Evolutionary conservation across 305 asterid genomes (phyloP), one percentile per base, ranked within the genome.

Genomic region (Fraxinus dipetala): DNA sequence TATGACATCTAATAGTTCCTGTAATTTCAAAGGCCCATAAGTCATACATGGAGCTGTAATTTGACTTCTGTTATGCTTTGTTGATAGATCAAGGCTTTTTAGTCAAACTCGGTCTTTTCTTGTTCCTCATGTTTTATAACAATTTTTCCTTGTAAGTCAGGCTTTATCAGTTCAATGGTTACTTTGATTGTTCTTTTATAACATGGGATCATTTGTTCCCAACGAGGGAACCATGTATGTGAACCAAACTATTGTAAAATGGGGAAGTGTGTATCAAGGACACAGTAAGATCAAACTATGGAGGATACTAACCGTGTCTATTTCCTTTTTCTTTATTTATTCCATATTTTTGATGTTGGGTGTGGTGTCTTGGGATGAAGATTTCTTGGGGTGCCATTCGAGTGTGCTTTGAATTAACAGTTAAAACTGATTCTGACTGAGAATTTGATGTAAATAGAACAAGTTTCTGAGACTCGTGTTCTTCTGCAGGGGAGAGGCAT

Each of bases 401-500:
- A 26, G 73, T 65, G 67, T 20, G 36, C 73, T 65, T 65, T 65
- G 35, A 65, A 11, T 65, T 11, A 26, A 65, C 36, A 3, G 73
- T 24, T 10, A 11, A 11, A 26, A 65, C 35, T 65, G 35, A 65
- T 65, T 65, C 35, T 65, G 34, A 11, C 36, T 61, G 18, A 6
- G n/a, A n/a, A 35, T 45, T 36, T 16, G 30, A 73, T 79, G 28
- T 43, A 79, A 30, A 14, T 8, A 38, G 72, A 77, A 22, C 30
- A 34, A 34, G 18, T 77, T 82, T 72, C n/a, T 79, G 77, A 67
- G 28, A 22, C 48, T 54, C 65, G 20, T 63, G 13, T 34, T 77
- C 59, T 54, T 86, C 31, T 85, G 86, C 90, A 96, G 99, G 88
- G 82, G 76, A 94, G 89, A 85, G 89, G 99, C 81, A 85, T 94